Evolutionary conservation across 768 basidiomycete species (phyloP), one percentile per base, ranked within the genome.

Genomic region (Lactifluus subvellereus): DNA sequence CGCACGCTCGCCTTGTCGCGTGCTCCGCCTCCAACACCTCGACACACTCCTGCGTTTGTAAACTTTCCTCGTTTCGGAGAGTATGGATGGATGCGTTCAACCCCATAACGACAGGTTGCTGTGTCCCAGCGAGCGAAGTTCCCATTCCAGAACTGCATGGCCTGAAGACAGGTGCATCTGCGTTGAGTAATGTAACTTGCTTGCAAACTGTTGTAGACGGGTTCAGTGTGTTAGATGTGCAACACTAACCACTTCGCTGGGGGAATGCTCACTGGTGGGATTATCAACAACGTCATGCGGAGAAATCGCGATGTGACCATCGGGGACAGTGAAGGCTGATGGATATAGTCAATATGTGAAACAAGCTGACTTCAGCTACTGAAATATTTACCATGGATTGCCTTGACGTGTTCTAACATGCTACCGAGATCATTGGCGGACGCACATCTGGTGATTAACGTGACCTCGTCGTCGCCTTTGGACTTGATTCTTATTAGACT

Each of bases 101-200:
- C 3, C 63, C 54, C 30, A 37, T 22, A 20, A 27, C 27, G 20
- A 10, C 38, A 4, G 47, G 14, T 5, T 35, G 54, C 10, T 22
- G 49, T 33, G 22, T 6, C 9, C 7, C 42, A 32, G 22, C 6
- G 18, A 40, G 50, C 20, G 42, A 37, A 22, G 16, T 27, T 27
- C 11, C n/a, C 16, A 18, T 32, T 42, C 37, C 40, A 16, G 48
- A 32, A 22, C 20, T 40, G 11, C 47, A 22, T 38, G 54, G 54
- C 18, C 35, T 45, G 54, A 60, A 64, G n/a, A 50, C 49, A 60
- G 63, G 58, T 10, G 59, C 53, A 18, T 56, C 59, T 54, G 48
- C 58, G 30, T 40, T 60, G 27, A 60, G 58, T 4, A 8, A 22
- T 9, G 47, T 52, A 11, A 42, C 32, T 50, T 51, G 47, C 4